A percentile compares a stretch with the other conserved stretches of the same genome.
Conservation (phyloP, 1,284 basidiomycete species). For the Irpex lacteus region DNA sequence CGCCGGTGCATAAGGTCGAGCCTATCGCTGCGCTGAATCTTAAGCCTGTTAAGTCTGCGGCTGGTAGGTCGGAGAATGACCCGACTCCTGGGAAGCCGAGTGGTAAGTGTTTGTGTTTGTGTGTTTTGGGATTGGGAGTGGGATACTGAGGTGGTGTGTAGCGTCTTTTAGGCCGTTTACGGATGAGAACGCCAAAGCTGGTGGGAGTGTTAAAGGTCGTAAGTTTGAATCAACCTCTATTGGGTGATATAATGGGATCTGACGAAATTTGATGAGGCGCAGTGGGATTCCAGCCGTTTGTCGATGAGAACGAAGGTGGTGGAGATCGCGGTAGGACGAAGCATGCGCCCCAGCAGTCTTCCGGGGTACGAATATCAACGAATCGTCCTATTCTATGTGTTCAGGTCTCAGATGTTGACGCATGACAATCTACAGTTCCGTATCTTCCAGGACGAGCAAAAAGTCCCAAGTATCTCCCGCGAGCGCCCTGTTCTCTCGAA, state of each 20-base stretch:
- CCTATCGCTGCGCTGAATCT: conserved; percentile 25
- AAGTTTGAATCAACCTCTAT: no score
- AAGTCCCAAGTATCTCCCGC: background rate
- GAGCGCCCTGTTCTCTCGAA: background rate
- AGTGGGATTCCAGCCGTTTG: conserved; percentile 37
- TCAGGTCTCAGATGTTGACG: background rate
- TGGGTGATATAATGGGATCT: no score
- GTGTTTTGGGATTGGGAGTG: no score
- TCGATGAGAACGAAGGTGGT: conserved; percentile 50
- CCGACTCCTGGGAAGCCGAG: conserved; percentile 8
- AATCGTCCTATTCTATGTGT: no score
- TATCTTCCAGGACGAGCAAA: conserved; percentile 28
- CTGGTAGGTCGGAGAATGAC: conserved; percentile 35
- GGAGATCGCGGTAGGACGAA: conserved; percentile 35
- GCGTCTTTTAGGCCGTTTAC: conserved; percentile 2
- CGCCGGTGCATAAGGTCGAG: conserved; percentile 63
- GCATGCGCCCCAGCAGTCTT: conserved; percentile 35
- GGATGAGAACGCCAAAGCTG: background rate
- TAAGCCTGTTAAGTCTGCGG: conserved; percentile 22
- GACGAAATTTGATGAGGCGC: background rate
- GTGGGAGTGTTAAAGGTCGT: no score
- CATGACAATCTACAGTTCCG: conserved; percentile 21
- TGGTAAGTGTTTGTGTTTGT: conserved; percentile 7
- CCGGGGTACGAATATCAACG: conserved; percentile 36
- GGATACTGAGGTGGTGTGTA: background rate